Evolutionary conservation across 305 asterid species (phyloP).

Genomic region (Stenogyne calaminthoides): DNA sequence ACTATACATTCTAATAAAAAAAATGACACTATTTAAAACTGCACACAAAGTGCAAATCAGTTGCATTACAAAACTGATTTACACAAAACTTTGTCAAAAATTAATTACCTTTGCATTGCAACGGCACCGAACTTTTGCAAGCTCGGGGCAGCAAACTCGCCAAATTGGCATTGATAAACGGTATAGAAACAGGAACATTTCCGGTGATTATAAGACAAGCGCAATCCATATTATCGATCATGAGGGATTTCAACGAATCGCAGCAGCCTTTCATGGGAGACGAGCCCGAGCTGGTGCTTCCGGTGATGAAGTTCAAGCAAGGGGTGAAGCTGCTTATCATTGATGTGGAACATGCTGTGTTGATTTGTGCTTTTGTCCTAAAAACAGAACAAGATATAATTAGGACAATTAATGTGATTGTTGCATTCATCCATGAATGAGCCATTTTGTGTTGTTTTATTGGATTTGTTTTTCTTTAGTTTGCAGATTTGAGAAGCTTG

Average conservation of each 20-base stretch:
- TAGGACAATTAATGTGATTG: slow-evolving; percentile 18
- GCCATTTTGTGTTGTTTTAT: slow-evolving; percentile 21
- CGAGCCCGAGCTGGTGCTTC: slow-evolving; percentile 52
- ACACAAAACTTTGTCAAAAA: too few relatives aligned
- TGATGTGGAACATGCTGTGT: slow-evolving; percentile 55
- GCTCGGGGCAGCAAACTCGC: slow-evolving; percentile 54
- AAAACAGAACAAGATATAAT: slow-evolving; percentile 6
- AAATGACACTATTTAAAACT: too few relatives aligned
- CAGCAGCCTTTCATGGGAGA: slow-evolving; percentile 62
- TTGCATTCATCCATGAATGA: slow-evolving; percentile 13
- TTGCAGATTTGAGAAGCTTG: neutral
- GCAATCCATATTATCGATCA: slow-evolving; percentile 54
- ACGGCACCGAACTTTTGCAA: slow-evolving; percentile 47
- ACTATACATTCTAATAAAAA: too few relatives aligned
- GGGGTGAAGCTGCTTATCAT: slow-evolving; percentile 59
- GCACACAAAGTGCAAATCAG: too few relatives aligned
- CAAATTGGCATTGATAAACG: slow-evolving; percentile 46
- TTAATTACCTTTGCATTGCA: slow-evolving; percentile 51
- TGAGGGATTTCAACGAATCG: slow-evolving; percentile 47
- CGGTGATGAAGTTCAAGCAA: slow-evolving; percentile 59
- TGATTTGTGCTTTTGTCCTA: slow-evolving; percentile 51
- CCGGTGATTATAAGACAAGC: slow-evolving; percentile 71
- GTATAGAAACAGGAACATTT: slow-evolving; percentile 67
- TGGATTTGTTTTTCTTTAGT: too few relatives aligned
- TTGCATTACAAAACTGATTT: too few relatives aligned